Percentiles rank a stretch among this genome's conserved stretches.
phyloP scores from a whole-genome alignment of 495 filamentous ascomycete genomes.

The Wilcoxina mikolae region DNA sequence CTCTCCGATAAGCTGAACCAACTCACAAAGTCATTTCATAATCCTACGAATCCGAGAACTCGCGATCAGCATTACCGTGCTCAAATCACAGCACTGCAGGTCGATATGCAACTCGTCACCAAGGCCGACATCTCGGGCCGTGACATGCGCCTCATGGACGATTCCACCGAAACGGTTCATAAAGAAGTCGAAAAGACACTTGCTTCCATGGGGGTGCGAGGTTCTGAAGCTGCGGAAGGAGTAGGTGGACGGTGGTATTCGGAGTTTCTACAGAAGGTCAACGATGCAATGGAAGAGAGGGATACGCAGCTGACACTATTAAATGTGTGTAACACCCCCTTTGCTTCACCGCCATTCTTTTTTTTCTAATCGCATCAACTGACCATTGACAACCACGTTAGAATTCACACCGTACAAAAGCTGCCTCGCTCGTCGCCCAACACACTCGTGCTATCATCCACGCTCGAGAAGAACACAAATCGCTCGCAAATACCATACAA shows the following conservation, averaged over 20 bases:
- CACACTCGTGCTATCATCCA: conserved; percentile 52
- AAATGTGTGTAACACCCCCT: conserved; percentile 42
- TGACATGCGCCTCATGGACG: conserved; percentile 55
- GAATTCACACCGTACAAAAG: conserved; percentile 42
- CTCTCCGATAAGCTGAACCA: conserved; percentile 60
- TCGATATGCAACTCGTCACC: conserved; percentile 74
- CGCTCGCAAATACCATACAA: conserved; percentile 62
- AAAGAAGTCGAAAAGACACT: conserved; percentile 45
- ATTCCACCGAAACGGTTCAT: conserved; percentile 48
- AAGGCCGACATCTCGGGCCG: conserved; percentile 59
- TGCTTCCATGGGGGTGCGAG: conserved; percentile 32
- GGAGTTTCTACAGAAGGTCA: conserved; percentile 67
- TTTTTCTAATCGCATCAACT: background rate
- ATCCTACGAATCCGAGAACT: conserved; percentile 38
- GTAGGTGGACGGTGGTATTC: conserved; percentile 61
- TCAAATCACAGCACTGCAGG: conserved; percentile 73
- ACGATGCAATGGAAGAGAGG: conserved; percentile 66
- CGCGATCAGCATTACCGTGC: conserved; percentile 73
- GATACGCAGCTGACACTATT: conserved; percentile 63
- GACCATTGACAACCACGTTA: conserved; percentile 17
- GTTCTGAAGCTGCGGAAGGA: conserved; percentile 42
- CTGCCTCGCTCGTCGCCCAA: conserved; percentile 37
- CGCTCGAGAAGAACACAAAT: conserved; percentile 65
- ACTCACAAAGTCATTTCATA: conserved; percentile 58
- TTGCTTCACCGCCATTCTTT: conserved; percentile 5